These are phyloP conservation scores for Leccinum insolens DNA, from an alignment of 1,284 basidiomycete species.

Conservation along the genomic window DNA sequence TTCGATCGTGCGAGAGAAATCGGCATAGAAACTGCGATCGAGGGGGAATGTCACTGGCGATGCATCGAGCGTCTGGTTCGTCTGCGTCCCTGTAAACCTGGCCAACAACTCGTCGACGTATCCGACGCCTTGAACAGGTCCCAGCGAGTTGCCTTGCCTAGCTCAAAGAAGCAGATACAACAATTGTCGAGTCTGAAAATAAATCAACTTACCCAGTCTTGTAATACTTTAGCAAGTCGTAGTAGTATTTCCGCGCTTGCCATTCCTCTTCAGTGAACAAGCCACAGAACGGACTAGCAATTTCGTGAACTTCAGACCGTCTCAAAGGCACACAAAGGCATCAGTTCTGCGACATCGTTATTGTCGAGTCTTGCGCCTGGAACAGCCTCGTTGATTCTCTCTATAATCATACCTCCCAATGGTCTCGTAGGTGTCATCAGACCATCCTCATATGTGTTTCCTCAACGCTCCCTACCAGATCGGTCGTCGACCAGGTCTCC, in stretches of 20 bases:
- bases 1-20: conserved; percentile 76
- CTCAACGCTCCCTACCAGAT: conserved; percentile 32
- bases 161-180: conserved; percentile 3
- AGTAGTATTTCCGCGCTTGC: conserved; percentile 65
- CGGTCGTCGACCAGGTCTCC: conserved; percentile 63
- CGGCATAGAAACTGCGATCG: conserved; percentile 64
- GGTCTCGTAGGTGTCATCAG: conserved; percentile 32
- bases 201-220: conserved; percentile 54
- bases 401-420: conserved; percentile 60
- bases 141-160: conserved; percentile 69
- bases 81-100: conserved; percentile 76
- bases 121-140: conserved; percentile 78
- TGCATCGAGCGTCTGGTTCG: conserved; percentile 76
- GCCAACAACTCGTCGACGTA: conserved; percentile 88
- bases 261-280: conserved; percentile 68
- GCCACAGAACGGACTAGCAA: conserved; percentile 69
- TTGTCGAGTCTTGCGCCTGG: conserved; percentile 64
- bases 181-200: background rate
- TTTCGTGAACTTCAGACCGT: conserved; percentile 52
- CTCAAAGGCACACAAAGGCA: conserved; percentile 82
- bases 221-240: conserved; percentile 81
- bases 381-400: conserved; percentile 61
- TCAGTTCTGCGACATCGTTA: conserved; percentile 61
- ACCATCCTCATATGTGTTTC: background rate
- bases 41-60: conserved; percentile 75